phyloP scores from a whole-genome alignment of 2,329 filamentous ascomycete genomes.

The Albophoma yamanashiensis region DNA sequence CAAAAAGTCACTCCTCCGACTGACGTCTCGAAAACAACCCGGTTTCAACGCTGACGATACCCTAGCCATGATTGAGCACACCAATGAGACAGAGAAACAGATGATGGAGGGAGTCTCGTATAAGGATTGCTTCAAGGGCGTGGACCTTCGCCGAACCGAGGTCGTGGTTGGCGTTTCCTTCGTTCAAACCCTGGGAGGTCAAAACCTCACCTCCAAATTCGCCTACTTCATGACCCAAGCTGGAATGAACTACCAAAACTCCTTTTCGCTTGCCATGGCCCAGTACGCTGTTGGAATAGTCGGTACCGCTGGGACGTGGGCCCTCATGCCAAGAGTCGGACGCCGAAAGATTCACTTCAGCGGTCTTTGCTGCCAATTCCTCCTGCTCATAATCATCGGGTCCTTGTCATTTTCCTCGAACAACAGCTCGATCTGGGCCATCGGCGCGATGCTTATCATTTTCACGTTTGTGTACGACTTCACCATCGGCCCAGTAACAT shows the following conservation, averaged over 20 bases:
- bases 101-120: constrained; percentile 32
- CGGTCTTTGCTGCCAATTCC: constrained; percentile 29
- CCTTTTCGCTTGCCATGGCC: constrained; percentile 34
- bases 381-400: constrained; percentile 29
- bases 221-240: constrained; percentile 35
- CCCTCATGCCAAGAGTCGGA: constrained; percentile 35
- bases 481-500: constrained; percentile 43
- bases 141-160: constrained; percentile 41
- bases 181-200: constrained; percentile 36
- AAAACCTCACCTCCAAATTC: constrained; percentile 38
- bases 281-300: constrained; percentile 39
- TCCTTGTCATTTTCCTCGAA: constrained; percentile 23
- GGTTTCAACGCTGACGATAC: constrained; percentile 34
- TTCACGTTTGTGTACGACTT: constrained; percentile 44
- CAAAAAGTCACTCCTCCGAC: constrained; percentile 26
- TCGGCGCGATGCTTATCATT: constrained; percentile 36
- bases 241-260: constrained; percentile 30
- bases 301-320: constrained; percentile 40
- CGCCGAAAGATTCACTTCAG: constrained; percentile 37
- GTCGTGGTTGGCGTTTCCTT: constrained; percentile 39
- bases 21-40: constrained; percentile 26
- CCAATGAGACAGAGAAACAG: constrained; percentile 36
- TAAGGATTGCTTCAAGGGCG: constrained; percentile 39
- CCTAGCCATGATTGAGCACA: constrained; percentile 43
- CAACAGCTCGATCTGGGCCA: constrained; percentile 27